Evolutionary conservation across 805 yeast species (phyloP), one percentile per base, ranked within the genome.

Genomic region (Isabelozyma pseudorhagii): DNA sequence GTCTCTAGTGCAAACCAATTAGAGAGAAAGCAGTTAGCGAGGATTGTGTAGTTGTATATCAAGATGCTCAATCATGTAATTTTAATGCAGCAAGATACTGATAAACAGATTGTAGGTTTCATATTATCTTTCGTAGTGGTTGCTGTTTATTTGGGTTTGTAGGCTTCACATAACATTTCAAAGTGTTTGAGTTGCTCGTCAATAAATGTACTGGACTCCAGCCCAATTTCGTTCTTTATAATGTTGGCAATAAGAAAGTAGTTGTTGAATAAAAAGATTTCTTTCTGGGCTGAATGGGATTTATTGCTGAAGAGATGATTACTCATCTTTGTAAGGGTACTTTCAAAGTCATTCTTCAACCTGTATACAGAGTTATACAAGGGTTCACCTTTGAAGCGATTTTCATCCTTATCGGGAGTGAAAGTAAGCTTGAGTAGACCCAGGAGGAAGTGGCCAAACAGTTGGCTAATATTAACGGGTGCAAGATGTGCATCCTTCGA

Each of bases 291-390:
- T 4, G 77, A 62, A 47, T 70, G 75, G 46, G 69, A 59, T 47
- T 64, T 69, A 8, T 59, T 49, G 3, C 67, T 68, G 49, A 71
- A 64, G 46, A 65, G 59, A 45, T 74, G 69, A 14, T 69, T 74
- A 55, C 89, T 81, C 47, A 90, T 66, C 58, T 85, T 89, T 2
- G 94, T 88, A 63, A 92, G 68, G 1, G 83, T 77, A 18, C 82
- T 82, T 62, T 94, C 98, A 62, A 83, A 92, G 54, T 89, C 97
- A 58, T 82, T 84, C 48, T 93, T 73, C 38, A 93, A 67, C 48
- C 97, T 75, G 4, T 74, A 75, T 6, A 93, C 75, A 1, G 91
- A 83, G 53, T 79, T 82, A 40, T 81, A 81, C 7, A 93, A 71
- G 1, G 97, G 97, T 56, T 89, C 97, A 51, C 81, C 66, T 56